These are phyloP conservation scores for Falciphora oryzae DNA, from an alignment of 2,329 filamentous ascomycete species.

Conservation along the genomic window DNA sequence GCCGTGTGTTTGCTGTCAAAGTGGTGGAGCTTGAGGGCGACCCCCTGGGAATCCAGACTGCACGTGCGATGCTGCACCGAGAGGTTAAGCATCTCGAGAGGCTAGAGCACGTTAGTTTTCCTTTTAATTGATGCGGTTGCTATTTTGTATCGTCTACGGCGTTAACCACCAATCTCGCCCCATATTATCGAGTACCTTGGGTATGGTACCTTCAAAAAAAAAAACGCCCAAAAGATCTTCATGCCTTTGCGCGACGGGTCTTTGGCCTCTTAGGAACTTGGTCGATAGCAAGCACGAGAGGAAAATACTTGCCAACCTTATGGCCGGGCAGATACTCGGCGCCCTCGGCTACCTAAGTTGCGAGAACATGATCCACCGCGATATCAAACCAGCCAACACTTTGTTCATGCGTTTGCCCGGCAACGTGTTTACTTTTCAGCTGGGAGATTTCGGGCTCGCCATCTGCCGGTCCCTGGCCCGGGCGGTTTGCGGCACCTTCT, in stretches of 20 bases:
- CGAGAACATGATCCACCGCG: background rate
- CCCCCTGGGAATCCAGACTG: background rate
- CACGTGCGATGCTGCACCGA: background rate
- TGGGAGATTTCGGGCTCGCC: slow-evolving; percentile 5
- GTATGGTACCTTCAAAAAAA: background rate
- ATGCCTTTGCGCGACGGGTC: background rate
- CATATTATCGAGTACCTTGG: background rate
- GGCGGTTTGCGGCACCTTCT: background rate
- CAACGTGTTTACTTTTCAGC: background rate
- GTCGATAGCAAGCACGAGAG: background rate
- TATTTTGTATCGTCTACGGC: background rate
- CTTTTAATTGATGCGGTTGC: background rate
- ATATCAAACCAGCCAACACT: background rate
- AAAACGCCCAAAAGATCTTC: background rate
- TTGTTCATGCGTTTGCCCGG: background rate
- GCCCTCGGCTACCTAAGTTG: slow-evolving; percentile 7
- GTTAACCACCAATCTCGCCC: background rate
- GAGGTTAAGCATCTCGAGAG: background rate
- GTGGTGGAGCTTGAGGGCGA: background rate
- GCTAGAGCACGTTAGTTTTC: background rate
- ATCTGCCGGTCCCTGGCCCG: background rate
- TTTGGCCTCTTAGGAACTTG: background rate
- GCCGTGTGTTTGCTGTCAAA: background rate
- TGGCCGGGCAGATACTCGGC: slow-evolving; percentile 1
- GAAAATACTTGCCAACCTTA: background rate